Conservation (phyloP, 257 asterid genomes). For the Catharanthus roseus region DNA sequence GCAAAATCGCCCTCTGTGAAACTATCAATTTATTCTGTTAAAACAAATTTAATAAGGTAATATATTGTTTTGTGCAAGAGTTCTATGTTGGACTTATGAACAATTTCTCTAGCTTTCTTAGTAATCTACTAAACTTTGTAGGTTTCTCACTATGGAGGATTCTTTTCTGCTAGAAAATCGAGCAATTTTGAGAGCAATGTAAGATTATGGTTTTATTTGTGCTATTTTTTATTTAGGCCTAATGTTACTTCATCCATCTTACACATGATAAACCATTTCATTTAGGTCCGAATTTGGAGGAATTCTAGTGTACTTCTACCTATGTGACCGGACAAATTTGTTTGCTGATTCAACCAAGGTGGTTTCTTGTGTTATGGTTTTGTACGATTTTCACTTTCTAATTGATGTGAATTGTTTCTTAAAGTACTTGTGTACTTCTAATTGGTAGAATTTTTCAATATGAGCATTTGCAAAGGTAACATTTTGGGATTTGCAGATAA, state of each 20-base stretch:
- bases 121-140: slow-evolving; percentile 20
- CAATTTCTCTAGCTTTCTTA: slow-evolving; percentile 19
- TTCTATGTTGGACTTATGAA: slow-evolving; percentile 8
- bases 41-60: slow-evolving; percentile 76
- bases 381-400: not conserved
- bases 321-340: slow-evolving; percentile 81
- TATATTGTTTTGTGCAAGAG: not conserved
- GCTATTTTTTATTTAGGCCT: not conserved
- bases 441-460: not conserved
- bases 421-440: not conserved
- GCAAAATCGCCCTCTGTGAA: slow-evolving; percentile 62
- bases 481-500: not conserved
- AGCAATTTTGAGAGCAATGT: slow-evolving; percentile 43
- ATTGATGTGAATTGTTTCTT: not conserved
- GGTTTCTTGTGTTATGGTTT: slow-evolving; percentile 5
- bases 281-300: slow-evolving; percentile 92
- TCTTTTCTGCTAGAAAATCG: slow-evolving; percentile 47
- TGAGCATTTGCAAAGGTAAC: not conserved
- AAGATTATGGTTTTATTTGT: slow-evolving; percentile 13
- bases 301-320: slow-evolving; percentile 71
- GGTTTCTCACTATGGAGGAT: slow-evolving; percentile 49
- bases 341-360: slow-evolving; percentile 91
- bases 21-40: slow-evolving; percentile 48
- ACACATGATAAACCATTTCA: slow-evolving; percentile 20
- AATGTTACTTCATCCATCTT: slow-evolving; percentile 14